Evolutionary conservation across 495 filamentous ascomycete species (phyloP), one percentile per base, ranked within the genome.

Genomic region (Aspergillus affinis): DNA sequence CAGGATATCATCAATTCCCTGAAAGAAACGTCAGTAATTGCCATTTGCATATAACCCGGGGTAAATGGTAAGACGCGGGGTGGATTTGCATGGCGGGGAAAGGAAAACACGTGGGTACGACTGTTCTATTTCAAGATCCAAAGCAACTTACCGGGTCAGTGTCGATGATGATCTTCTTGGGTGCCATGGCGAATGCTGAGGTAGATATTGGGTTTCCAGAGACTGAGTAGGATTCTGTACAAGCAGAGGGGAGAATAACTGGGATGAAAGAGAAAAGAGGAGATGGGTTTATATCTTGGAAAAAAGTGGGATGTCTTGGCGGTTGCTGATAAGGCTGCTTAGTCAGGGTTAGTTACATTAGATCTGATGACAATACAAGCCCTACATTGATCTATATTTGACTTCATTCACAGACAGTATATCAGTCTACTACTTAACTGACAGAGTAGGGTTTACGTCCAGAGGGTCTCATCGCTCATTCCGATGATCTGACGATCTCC

Each of bases 1-100:
- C 45, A 97, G 80, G 52, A 95, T 82, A 80, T 99, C 94, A 74
- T 99, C 94, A 65, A 92, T 89, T 51, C 94, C 94, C 91, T 87
- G 12, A 29, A 30, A 13, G 23, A n/a, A 19, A 32, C 30, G n/a
- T 56, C 19, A 59, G 50, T 17, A 41, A 17, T 18, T 17, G 32
- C 21, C n/a, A n/a, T 12, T 19, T 49, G 41, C 17, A 6, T 17
- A 12, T 9, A 20, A 20, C 32, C 32, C 8, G 29, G 27, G n/a
- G n/a, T 45, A 21, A 20, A 30, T 4, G 30, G 30, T 12, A n/a
- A 8, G 5, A 4, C 6, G 32, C n/a, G 20, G 52, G 51, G 23
- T 27, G 36, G 23, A 4, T 26, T 45, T 20, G n/a, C 20, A 7
- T 27, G 21, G 47, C 27, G 21, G n/a, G 23, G 20, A n/a, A 26